These are phyloP conservation scores for Ceratocystis harringtonii DNA, from an alignment of 2,329 filamentous ascomycete species.

Conservation along the genomic window DNA sequence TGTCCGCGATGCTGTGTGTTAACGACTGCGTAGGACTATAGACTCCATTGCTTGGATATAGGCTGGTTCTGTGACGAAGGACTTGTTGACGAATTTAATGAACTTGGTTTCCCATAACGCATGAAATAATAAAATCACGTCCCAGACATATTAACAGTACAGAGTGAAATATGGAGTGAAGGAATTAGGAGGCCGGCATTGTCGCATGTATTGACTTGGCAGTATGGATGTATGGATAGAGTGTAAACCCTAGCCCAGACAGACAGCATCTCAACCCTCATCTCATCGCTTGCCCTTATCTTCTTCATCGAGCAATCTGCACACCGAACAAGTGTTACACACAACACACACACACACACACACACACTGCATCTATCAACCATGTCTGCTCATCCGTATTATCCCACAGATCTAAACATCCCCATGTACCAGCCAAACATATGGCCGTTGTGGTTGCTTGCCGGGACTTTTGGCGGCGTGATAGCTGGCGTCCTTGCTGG, in stretches of 20 bases:
- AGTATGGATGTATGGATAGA: not conserved
- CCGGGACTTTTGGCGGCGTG: not conserved
- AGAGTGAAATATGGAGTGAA: not conserved
- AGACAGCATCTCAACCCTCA: not conserved
- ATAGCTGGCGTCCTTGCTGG: constrained; percentile 5
- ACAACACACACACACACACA: not conserved
- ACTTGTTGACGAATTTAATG: not conserved
- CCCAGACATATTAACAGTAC: not conserved
- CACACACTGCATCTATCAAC: not conserved
- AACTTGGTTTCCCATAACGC: not conserved
- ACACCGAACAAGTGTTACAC: not conserved
- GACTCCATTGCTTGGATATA: not conserved
- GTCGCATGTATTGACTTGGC: no score
- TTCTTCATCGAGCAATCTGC: not conserved
- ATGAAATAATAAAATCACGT: not conserved
- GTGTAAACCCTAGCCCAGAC: not conserved
- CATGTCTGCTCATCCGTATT: constrained; percentile 47
- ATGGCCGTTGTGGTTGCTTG: constrained; percentile 26
- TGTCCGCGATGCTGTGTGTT: not conserved
- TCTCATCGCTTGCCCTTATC: not conserved
- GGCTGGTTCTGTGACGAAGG: not conserved
- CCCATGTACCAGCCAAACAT: constrained; percentile 52
- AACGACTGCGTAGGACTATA: not conserved
- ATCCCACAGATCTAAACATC: constrained; percentile 48
- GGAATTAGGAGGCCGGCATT: not conserved